Percentiles rank a stretch among this genome's conserved stretches.
phyloP scores from a whole-genome alignment of 2,329 filamentous ascomycete species.

The Trichocomaceae sp. region DNA sequence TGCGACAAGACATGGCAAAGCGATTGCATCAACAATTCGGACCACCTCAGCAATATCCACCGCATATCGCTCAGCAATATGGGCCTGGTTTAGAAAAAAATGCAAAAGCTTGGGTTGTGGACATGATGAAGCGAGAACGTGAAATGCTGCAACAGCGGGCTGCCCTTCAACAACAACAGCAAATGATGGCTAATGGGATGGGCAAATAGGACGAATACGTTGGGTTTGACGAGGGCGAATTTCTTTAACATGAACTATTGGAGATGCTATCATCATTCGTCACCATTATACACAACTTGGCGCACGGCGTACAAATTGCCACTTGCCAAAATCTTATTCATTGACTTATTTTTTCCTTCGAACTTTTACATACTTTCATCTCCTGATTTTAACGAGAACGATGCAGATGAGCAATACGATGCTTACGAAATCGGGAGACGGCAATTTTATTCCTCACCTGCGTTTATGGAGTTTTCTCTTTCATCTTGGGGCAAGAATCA shows the following conservation, averaged over 20 bases:
- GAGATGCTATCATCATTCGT: neutral
- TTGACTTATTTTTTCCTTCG: conserved; percentile 16
- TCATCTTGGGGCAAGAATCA: conserved; percentile 12
- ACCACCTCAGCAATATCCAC: conserved; percentile 33
- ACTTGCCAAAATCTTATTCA: conserved; percentile 8
- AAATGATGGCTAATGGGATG: conserved; percentile 38
- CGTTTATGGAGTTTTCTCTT: conserved; percentile 14
- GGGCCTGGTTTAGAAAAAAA: conserved; percentile 30
- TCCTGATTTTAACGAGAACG: neutral
- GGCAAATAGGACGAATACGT: conserved; percentile 24
- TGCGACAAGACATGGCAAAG: conserved; percentile 33
- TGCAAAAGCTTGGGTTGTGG: conserved; percentile 32
- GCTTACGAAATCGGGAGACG: conserved; percentile 5
- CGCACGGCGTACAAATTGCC: neutral
- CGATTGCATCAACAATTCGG: conserved; percentile 35
- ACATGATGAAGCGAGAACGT: conserved; percentile 34
- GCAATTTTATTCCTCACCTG: neutral
- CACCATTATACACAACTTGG: conserved; percentile 3
- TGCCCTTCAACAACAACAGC: conserved; percentile 20
- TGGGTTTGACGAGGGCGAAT: conserved; percentile 1
- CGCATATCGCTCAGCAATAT: conserved; percentile 34
- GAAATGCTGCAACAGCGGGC: conserved; percentile 24
- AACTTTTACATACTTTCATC: neutral
- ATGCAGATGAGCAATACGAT: conserved; percentile 4
- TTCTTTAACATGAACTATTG: neutral